These are phyloP conservation scores for Trametes meyenii DNA, from an alignment of 768 basidiomycete species.

Conservation along the genomic window DNA sequence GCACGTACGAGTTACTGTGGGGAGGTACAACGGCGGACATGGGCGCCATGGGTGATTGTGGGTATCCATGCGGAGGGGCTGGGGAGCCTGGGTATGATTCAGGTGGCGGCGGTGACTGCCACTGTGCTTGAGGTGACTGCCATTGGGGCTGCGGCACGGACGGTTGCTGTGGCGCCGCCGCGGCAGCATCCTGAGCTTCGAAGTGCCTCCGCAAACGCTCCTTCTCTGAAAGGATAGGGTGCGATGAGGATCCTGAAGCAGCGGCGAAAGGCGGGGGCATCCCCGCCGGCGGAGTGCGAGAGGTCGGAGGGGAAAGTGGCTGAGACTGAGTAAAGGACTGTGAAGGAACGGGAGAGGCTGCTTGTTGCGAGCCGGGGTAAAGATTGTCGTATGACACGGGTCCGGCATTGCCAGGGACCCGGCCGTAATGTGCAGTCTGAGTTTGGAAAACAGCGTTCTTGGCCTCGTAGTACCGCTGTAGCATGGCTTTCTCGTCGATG, in stretches of 20 bases:
- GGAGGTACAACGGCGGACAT: neutral
- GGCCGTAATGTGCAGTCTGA: slow-evolving; percentile 39
- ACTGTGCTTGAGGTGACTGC: slow-evolving; percentile 2
- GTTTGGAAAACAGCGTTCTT: slow-evolving; percentile 68
- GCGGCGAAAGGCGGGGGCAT: slow-evolving; percentile 59
- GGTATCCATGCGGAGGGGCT: slow-evolving; percentile 21
- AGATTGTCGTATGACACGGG: slow-evolving; percentile 68
- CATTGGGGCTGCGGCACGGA: slow-evolving; percentile 18
- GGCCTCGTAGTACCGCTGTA: slow-evolving; percentile 70
- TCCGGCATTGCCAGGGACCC: slow-evolving; percentile 17
- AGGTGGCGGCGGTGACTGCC: slow-evolving; percentile 21
- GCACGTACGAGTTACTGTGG: slow-evolving; percentile 8
- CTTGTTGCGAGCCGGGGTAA: slow-evolving; percentile 44
- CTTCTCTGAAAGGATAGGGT: slow-evolving; percentile 60
- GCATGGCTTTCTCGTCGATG: slow-evolving; percentile 74
- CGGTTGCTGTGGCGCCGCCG: slow-evolving; percentile 26
- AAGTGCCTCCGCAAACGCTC: slow-evolving; percentile 65
- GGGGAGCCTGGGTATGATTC: slow-evolving; percentile 27
- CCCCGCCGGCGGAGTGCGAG: slow-evolving; percentile 36
- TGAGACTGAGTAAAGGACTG: slow-evolving; percentile 18
- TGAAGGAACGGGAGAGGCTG: slow-evolving; percentile 21
- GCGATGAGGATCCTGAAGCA: slow-evolving; percentile 37
- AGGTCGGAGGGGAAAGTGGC: slow-evolving; percentile 34
- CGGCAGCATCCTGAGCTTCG: slow-evolving; percentile 68
- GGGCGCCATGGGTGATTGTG: slow-evolving; percentile 1